Base-by-base conservation (phyloP, 176 grass and related monocot genomes). In the Dactylis glomerata region DNA sequence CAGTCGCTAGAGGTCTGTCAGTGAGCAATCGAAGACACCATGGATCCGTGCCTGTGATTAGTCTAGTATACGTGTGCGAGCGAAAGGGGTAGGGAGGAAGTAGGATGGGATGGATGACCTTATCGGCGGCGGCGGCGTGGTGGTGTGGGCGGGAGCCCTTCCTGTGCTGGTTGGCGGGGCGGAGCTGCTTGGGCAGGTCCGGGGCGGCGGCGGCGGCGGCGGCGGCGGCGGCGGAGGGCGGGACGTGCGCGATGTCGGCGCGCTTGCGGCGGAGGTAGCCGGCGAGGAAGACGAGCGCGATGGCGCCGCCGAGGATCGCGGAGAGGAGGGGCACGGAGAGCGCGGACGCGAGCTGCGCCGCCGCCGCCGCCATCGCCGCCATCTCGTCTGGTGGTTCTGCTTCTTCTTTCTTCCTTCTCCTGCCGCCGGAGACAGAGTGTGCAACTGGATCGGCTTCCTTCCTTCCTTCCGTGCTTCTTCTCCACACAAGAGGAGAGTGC, bases 191-290 rank as follows among this genome's bases (percentile, higher is more conserved):
- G 36, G 59, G 85, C 68, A 78, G 89, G 26, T 83, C 80, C 44
- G 72, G 83, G 62, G 84, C 58, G 62, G 85, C 64, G 31, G 83
- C 83, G 81, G 81, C 28, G 0, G 85, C 61, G 38, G 87, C 38
- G 26, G 90, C 64, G 31, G 83, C 83, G 81, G 81, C 28, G 0
- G 85, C 61, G 38, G 87, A 46, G 26, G 90, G 84, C 23, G 96
- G 86, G 49, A 96, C 37, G 37, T 91, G 92, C 32, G 88, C 86
- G 83, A 94, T 57, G 79, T 77, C 91, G 10, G 88, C 89, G 76
- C 96, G 90, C 88, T 94, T 99, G 80, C 96, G 96, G 84, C 91
- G 90, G 69, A 99, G 79, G 89, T 94, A 96, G 31, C 91, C 88
- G 11, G 89, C 86, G 68, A 98, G 76, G 81, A 98, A 90, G 86